phyloP scores from a whole-genome alignment of 805 yeast genomes.

The Yamadazyma takamatsuzukensis region DNA sequence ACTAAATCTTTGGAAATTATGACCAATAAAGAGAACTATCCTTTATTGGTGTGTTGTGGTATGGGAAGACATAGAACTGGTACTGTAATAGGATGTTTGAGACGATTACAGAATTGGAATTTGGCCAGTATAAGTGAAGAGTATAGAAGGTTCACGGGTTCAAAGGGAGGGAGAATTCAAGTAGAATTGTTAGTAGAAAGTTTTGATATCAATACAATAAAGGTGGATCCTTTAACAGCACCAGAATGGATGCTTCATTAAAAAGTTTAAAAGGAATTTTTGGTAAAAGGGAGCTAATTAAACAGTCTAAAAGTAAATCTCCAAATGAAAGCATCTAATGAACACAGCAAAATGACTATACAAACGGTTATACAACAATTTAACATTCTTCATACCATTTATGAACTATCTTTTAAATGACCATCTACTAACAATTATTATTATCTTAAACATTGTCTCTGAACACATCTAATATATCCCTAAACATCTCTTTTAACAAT shows the following conservation, averaged over 20 bases:
- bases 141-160: constrained; percentile 89
- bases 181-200: constrained; percentile 86
- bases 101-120: constrained; percentile 97
- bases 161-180: constrained; percentile 85
- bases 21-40: constrained; percentile 69
- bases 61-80: constrained; percentile 99
- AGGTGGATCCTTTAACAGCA: constrained; percentile 23
- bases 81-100: constrained; percentile 88
- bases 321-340: no score
- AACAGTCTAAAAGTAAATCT: no score
- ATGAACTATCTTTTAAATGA: no score
- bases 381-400: no score
- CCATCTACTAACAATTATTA: no score
- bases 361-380: no score
- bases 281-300: no score
- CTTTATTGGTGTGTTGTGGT: constrained; percentile 90
- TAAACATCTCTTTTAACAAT: no score
- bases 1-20: constrained; percentile 75
- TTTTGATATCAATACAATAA: constrained; percentile 35
- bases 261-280: no score
- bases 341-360: no score
- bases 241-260: constrained; percentile 9
- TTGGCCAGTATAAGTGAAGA: constrained; percentile 88
- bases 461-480: no score
- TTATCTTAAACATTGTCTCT: no score